phyloP scores from a whole-genome alignment of 352 stramenopile species.

The Plasmopara viticola region DNA sequence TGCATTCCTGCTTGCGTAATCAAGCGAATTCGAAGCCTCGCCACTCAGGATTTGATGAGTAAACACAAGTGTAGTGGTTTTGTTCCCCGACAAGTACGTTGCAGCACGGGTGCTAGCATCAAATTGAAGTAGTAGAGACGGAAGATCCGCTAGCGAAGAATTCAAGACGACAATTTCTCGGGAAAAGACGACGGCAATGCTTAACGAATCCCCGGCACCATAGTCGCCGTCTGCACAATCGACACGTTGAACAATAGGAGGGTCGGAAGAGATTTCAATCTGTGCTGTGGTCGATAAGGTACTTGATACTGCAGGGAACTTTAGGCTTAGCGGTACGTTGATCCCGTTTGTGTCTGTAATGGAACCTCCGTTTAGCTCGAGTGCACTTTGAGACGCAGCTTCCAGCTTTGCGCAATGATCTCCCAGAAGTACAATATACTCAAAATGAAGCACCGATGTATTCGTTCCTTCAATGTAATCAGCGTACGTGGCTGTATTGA shows the following conservation, averaged over 20 bases:
- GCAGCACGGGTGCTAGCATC: constrained; percentile 16
- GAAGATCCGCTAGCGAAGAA: constrained; percentile 1
- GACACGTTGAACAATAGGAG: constrained; percentile 36
- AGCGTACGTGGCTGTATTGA: constrained; percentile 33
- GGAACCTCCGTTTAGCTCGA: constrained; percentile 48
- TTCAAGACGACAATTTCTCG: constrained; percentile 23
- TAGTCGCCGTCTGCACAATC: constrained; percentile 31
- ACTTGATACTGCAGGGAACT: constrained; percentile 15
- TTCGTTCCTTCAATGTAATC: constrained; percentile 48
- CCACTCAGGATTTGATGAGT: constrained; percentile 28
- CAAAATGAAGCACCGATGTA: constrained; percentile 36
- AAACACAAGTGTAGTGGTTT: constrained; percentile 36
- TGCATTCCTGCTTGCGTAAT: constrained; percentile 32
- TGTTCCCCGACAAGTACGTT: constrained; percentile 39
- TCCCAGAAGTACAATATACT: constrained; percentile 44
- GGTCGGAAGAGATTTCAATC: constrained; percentile 39
- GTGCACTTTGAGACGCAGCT: constrained; percentile 30
- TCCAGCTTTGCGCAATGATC: constrained; percentile 46
- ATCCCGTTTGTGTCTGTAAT: constrained; percentile 39
- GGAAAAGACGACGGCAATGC: constrained; percentile 44
- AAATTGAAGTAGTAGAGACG: constrained; percentile 39
- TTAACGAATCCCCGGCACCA: constrained; percentile 44
- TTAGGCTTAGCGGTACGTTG: constrained; percentile 46
- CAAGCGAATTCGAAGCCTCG: constrained; percentile 25
- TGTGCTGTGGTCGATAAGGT: constrained; percentile 42